A percentile compares a stretch with the other conserved stretches of the same genome.
phyloP scores from a whole-genome alignment of 345 rosid species.

The Passiflora organensis region DNA sequence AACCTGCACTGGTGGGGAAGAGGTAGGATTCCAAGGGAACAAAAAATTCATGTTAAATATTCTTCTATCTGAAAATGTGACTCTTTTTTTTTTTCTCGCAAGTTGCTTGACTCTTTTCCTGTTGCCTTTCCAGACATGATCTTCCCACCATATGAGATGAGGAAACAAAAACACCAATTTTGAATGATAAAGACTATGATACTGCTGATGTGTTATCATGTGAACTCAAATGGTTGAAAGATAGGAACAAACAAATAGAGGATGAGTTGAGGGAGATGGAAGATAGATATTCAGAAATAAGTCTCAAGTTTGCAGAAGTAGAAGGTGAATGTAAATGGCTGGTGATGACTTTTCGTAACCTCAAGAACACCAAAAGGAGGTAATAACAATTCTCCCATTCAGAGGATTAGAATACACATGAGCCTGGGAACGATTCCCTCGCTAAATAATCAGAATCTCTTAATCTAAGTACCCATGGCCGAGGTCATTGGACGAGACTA shows the following conservation, averaged over 20 bases:
- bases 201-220: conserved; percentile 19
- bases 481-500: too few species aligned
- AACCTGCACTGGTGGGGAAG: conserved; percentile 9
- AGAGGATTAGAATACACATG: too few species aligned
- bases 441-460: too few species aligned
- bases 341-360: conserved; percentile 74
- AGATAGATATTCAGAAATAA: conserved; percentile 84
- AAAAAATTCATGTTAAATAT: neutral
- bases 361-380: conserved; percentile 62
- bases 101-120: conserved; percentile 4
- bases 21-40: conserved; percentile 35
- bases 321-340: conserved; percentile 93
- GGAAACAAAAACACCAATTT: conserved; percentile 15
- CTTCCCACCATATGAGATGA: conserved; percentile 2
- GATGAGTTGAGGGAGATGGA: conserved; percentile 86
- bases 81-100: too few species aligned
- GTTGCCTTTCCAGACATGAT: conserved; percentile 17
- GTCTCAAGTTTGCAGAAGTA: conserved; percentile 88
- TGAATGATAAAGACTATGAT: too few species aligned
- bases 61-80: neutral
- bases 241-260: conserved; percentile 69
- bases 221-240: conserved; percentile 45
- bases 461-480: too few species aligned
- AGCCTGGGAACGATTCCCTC: too few species aligned
- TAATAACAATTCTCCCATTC: conserved; percentile 28